Base-by-base conservation (phyloP, 345 rosid species). In the Citrus hindsii region DNA sequence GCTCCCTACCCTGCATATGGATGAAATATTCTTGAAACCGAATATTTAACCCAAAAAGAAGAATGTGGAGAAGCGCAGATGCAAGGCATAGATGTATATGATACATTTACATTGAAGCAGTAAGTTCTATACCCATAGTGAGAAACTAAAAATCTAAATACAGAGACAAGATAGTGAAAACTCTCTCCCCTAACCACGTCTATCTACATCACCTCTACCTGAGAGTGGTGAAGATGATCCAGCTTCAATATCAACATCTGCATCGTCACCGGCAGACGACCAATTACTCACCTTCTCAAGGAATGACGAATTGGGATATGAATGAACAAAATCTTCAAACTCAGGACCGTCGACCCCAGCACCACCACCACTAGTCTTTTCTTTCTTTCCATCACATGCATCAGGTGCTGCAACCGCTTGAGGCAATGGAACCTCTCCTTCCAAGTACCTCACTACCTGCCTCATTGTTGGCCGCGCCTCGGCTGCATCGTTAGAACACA, bases 361-460 rank as follows among this genome's bases (percentile, higher is more conserved):
- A n/a, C 76, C 24, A 12, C 32, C 37, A n/a, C 74, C 30, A 18
- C 64, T 12, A 18, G 64, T 24, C 2, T 69, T 82, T 35, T 80
- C 77, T 72, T 81, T 86, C 75, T 76, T 86, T 35, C 76, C 76
- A 63, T 85, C 84, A 68, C 62, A 69, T 55, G 71, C 88, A 19
- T 87, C 92, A 9, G 89, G 93, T 48, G 92, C 79, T 40, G 86
- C 80, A 46, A 91, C 85, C 32, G 74, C 79, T 32, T 85, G 88
- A 27, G 95, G 94, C 73, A 89, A 66, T 0, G 82, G 78, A 46
- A 83, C 75, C 74, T 91, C 92, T 63, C 95, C 93, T 27, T 92
- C 97, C 69, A 95, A 83, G 81, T 88, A 94, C 85, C 94, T 88
- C 68, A 86, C 86, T 16, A 88, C 89, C 84, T 92, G 94, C 83